A percentile compares a stretch with the other conserved stretches of the same genome.
These are phyloP conservation scores for Phaeotremella fagi DNA, from an alignment of 768 basidiomycete species.

Conservation along the genomic window DNA sequence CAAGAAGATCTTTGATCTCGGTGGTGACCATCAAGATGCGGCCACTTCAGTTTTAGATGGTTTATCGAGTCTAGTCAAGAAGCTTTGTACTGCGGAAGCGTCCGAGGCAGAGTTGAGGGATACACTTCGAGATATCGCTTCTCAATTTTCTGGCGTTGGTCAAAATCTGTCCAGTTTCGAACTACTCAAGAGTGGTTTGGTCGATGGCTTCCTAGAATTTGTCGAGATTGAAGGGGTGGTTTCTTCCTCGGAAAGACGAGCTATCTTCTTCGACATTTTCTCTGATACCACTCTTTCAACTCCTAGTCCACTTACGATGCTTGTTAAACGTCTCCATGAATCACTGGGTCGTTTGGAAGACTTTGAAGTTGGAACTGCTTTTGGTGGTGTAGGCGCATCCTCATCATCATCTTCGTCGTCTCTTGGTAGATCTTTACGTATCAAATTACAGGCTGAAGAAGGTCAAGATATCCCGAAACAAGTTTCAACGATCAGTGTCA, in stretches of 20 bases:
- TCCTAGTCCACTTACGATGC: conserved; percentile 63
- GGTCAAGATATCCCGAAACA: conserved; percentile 83
- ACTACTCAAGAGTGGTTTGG: conserved; percentile 84
- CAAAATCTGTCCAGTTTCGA: conserved; percentile 87
- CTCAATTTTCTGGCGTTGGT: conserved; percentile 63
- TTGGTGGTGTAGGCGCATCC: conserved; percentile 54
- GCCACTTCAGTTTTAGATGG: conserved; percentile 56
- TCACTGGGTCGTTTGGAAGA: conserved; percentile 90
- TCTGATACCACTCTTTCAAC: conserved; percentile 50
- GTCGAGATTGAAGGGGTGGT: conserved; percentile 69
- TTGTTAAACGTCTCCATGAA: conserved; percentile 96
- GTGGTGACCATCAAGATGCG: conserved; percentile 52
- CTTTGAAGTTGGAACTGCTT: conserved; percentile 88
- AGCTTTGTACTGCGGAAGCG: conserved; percentile 57
- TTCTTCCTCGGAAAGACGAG: conserved; percentile 61
- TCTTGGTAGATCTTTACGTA: conserved; percentile 84
- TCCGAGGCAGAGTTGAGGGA: conserved; percentile 63
- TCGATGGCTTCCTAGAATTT: conserved; percentile 78
- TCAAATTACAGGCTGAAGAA: conserved; percentile 83
- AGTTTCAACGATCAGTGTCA: conserved; percentile 75
- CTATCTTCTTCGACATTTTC: conserved; percentile 75
- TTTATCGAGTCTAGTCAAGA: conserved; percentile 61
- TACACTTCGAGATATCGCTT: conserved; percentile 68
- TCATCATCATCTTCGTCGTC: conserved; percentile 76
- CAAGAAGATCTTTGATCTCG: conserved; percentile 57